phyloP scores from a whole-genome alignment of 2,329 filamentous ascomycete species.

The Penicillium sp. region DNA sequence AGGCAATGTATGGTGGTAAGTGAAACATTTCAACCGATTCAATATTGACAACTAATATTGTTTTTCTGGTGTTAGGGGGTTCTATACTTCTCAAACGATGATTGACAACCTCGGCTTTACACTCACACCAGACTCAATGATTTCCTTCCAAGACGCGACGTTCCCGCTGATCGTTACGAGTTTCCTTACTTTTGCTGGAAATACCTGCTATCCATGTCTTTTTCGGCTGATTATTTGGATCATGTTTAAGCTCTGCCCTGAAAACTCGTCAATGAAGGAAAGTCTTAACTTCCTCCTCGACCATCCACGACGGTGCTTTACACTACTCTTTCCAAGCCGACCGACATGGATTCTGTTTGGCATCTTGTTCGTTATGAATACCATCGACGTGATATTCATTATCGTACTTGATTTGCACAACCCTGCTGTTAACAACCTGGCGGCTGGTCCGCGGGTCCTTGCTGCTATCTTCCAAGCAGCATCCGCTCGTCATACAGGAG shows the following conservation, averaged over 20 bases:
- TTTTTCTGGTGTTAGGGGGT: background rate
- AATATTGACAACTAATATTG: slow-evolving; percentile 14
- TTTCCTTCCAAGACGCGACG: background rate
- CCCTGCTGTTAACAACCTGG: slow-evolving; percentile 42
- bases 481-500: slow-evolving; percentile 52
- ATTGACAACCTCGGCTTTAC: background rate
- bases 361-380: slow-evolving; percentile 55
- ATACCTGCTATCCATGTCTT: background rate
- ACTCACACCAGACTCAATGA: background rate
- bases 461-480: slow-evolving; percentile 61
- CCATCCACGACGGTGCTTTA: slow-evolving; percentile 85
- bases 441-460: slow-evolving; percentile 51
- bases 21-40: background rate
- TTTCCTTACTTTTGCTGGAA: background rate
- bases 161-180: background rate
- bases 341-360: slow-evolving; percentile 60
- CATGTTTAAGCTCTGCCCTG: slow-evolving; percentile 33
- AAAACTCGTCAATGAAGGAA: slow-evolving; percentile 33
- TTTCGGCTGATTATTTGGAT: background rate
- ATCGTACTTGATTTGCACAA: slow-evolving; percentile 49
- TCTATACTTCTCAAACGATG: background rate
- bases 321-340: slow-evolving; percentile 60
- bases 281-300: slow-evolving; percentile 59
- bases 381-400: slow-evolving; percentile 51
- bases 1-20: slow-evolving; percentile 53